phyloP scores from a whole-genome alignment of 2,329 filamentous ascomycete genomes.

The Alternaria sp. region DNA sequence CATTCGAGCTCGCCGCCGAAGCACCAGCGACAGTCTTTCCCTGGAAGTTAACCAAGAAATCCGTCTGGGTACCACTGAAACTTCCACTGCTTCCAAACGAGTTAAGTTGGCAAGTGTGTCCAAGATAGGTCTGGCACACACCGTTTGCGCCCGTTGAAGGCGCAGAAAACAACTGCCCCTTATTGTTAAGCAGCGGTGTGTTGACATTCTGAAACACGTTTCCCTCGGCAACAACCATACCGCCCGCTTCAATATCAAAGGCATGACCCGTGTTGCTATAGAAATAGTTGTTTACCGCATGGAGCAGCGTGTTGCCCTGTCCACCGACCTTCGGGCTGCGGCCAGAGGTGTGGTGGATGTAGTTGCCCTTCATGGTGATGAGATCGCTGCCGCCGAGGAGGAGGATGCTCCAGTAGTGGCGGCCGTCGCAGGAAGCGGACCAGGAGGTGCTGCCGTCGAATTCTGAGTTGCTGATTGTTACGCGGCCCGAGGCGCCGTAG shows the following conservation, averaged over 20 bases:
- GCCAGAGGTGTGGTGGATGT: constrained; percentile 24
- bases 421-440: constrained; percentile 22
- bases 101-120: constrained; percentile 13
- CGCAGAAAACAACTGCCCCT: constrained; percentile 5
- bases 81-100: constrained; percentile 1
- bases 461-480: constrained; percentile 27
- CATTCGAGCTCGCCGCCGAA: neutral
- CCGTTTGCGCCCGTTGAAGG: neutral
- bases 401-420: constrained; percentile 25
- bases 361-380: constrained; percentile 25
- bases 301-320: constrained; percentile 12
- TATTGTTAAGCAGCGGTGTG: constrained; percentile 1
- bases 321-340: constrained; percentile 21
- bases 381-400: constrained; percentile 18
- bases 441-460: constrained; percentile 23
- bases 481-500: constrained; percentile 9
- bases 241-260: constrained; percentile 14
- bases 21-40: constrained; percentile 9
- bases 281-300: constrained; percentile 27
- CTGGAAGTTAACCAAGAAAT: constrained; percentile 9
- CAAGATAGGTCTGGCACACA: constrained; percentile 7
- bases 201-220: constrained; percentile 21
- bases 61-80: constrained; percentile 6
- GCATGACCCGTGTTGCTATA: constrained; percentile 20
- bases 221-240: constrained; percentile 16